Evolutionary conservation across 805 yeast genomes (phyloP).

Genomic region (Wickerhamiella qilinensis): DNA sequence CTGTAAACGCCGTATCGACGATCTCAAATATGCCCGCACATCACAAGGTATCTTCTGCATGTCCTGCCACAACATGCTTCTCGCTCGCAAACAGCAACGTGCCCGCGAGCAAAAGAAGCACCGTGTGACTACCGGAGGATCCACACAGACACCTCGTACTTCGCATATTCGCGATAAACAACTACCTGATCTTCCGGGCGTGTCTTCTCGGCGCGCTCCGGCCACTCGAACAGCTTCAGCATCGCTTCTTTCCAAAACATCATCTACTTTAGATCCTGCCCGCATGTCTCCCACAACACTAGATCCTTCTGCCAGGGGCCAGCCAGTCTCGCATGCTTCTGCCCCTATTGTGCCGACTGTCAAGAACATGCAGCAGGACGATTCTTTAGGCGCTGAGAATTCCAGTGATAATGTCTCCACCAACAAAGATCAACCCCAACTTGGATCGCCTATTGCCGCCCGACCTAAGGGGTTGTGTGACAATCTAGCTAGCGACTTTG

Average conservation of each 20-base stretch:
- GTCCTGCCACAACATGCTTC: conserved; percentile 71
- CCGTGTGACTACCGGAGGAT: too few relatives aligned
- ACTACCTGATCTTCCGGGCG: conserved; percentile 12
- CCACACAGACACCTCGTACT: conserved; percentile 1
- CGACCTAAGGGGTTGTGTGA: too few relatives aligned
- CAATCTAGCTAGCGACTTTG: too few relatives aligned
- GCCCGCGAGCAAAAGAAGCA: conserved; percentile 1
- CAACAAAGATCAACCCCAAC: too few relatives aligned
- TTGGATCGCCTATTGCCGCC: too few relatives aligned
- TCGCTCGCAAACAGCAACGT: conserved; percentile 57
- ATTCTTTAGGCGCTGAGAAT: too few relatives aligned
- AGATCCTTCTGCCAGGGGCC: background rate
- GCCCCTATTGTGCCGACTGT: background rate
- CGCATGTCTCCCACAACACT: background rate
- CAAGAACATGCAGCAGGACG: too few relatives aligned
- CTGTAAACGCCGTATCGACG: conserved; percentile 74
- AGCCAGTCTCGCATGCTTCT: background rate
- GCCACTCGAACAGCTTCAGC: too few relatives aligned
- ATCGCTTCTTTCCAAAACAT: too few relatives aligned
- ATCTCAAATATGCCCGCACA: conserved; percentile 80
- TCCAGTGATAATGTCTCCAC: too few relatives aligned
- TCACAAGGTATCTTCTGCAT: conserved; percentile 87
- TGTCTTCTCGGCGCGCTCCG: too few relatives aligned
- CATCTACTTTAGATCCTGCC: too few relatives aligned
- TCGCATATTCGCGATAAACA: conserved; percentile 9